Conservation (phyloP, 2,329 filamentous ascomycete genomes). For the Apiospora phragmitis region DNA sequence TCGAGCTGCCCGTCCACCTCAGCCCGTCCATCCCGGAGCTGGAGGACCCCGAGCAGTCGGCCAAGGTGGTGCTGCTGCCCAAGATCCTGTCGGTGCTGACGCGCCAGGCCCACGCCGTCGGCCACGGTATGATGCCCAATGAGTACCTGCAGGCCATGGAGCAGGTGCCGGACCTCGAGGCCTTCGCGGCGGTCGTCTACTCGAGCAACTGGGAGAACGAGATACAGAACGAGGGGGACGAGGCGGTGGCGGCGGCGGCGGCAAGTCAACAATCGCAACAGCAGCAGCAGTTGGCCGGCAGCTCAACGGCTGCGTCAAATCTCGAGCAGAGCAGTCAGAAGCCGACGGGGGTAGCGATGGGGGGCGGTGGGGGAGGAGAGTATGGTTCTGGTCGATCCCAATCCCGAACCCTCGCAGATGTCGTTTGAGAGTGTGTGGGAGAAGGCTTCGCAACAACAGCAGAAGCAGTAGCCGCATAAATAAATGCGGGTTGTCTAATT, state of each 20-base stretch:
- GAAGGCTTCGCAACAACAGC: constrained; percentile 52
- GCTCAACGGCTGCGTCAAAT: not conserved
- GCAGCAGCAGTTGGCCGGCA: too few relatives aligned
- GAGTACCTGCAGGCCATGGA: constrained; percentile 77
- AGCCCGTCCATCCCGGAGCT: constrained; percentile 18
- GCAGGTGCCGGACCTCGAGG: constrained; percentile 72
- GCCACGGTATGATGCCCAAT: constrained; percentile 70
- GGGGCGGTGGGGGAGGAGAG: constrained; percentile 44
- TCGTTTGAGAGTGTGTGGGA: constrained; percentile 71
- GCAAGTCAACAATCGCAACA: not conserved
- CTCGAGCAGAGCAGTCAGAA: not conserved
- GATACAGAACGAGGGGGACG: constrained; percentile 49
- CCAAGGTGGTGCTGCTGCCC: constrained; percentile 72
- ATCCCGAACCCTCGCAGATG: constrained; percentile 30
- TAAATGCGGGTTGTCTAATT: not conserved
- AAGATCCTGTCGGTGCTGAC: constrained; percentile 89
- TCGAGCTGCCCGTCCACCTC: constrained; percentile 56
- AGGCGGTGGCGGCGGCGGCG: constrained; percentile 13
- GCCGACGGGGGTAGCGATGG: constrained; percentile 13
- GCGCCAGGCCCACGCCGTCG: constrained; percentile 86
- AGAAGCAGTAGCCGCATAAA: not conserved
- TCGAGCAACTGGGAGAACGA: constrained; percentile 78
- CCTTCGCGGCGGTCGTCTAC: constrained; percentile 85
- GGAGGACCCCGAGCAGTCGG: constrained; percentile 31
- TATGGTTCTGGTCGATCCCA: constrained; percentile 50